Base-by-base conservation (phyloP, 2,329 filamentous ascomycete genomes). In the Aspergillus sp. region DNA sequence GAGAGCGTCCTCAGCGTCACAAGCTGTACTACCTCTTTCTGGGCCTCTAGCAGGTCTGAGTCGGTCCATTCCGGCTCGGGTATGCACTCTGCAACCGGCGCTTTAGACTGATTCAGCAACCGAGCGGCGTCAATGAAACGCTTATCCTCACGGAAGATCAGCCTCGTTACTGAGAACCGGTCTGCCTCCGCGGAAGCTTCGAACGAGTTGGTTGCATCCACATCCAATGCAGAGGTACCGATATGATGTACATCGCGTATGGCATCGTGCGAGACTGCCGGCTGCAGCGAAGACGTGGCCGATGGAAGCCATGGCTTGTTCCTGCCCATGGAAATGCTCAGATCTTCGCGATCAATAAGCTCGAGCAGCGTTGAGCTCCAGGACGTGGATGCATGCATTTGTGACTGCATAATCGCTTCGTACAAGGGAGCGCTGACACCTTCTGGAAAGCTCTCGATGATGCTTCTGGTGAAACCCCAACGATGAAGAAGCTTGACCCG, bases 101-200 rank as follows among this genome's bases (percentile, higher is more conserved):
- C 83, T 70, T 90, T 91, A 55, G 90, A 87, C 27, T 95, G 95
- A 59, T 95, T 93, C n/a, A 99, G 82, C 58, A 99, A 82, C 56
- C 85, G 87, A 57, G 89, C 88, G 0, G 92, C 95, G 78, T 99
- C 95, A 62, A 92, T 88, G 58, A 96, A 88, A 38, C 95, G 88
- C 61, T 92, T 87, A 70, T 99, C 95, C 66, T 98, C 92, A 61
- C 88, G 89, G 82, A 98, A 99, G 27, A 99, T 88, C 8, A 95
- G 82, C 54, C 88, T 87, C 30, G 95, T 96, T 7, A 98, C 87
- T 8, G 88, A 84, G 73, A 94, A 88, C 27, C 92, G 87, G 70
- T 96, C 91, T 32, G 89, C 89, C 72, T 95, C 93, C 58, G 92
- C 90, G 5, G 90, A 89, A 50, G 91, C 91, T 64, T 95, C 90